A percentile compares a stretch with the other conserved stretches of the same genome.
phyloP scores from a whole-genome alignment of 352 stramenopile genomes.

The Phytophthora cryptogea region DNA sequence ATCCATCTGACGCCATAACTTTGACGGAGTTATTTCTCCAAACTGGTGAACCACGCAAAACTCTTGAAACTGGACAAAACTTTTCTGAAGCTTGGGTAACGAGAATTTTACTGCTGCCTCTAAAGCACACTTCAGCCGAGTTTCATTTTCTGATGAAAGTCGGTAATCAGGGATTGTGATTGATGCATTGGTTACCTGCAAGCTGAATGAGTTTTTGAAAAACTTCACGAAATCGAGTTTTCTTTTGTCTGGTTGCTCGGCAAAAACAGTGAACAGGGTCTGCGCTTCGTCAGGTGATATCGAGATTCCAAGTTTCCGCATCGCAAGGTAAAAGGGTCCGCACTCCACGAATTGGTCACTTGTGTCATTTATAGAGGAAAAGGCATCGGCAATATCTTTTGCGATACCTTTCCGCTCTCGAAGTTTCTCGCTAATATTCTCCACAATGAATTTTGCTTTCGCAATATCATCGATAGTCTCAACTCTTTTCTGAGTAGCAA shows the following conservation, averaged over 20 bases:
- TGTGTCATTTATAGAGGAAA: constrained; percentile 13
- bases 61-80: constrained; percentile 47
- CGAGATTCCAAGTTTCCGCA: constrained; percentile 35
- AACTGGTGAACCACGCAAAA: constrained; percentile 60
- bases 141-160: constrained; percentile 36
- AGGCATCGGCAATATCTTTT: constrained; percentile 22
- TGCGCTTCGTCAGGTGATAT: constrained; percentile 31
- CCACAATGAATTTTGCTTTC: constrained; percentile 12
- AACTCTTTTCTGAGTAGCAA: constrained; percentile 20
- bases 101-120: constrained; percentile 39
- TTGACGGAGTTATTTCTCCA: constrained; percentile 29
- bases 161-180: constrained; percentile 3
- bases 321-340: constrained; percentile 30
- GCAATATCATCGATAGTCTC: constrained; percentile 16
- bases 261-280: constrained; percentile 33
- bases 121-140: constrained; percentile 35
- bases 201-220: constrained; percentile 13
- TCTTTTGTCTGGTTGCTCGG: constrained; percentile 16
- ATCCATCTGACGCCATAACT: constrained; percentile 59
- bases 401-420: constrained; percentile 5
- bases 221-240: constrained; percentile 35
- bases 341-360: constrained; percentile 24
- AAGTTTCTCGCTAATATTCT: constrained; percentile 24
- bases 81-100: constrained; percentile 30
- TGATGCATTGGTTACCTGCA: constrained; percentile 2